Conservation (phyloP, 345 rosid species). For the Zanthoxylum bungeanum region DNA sequence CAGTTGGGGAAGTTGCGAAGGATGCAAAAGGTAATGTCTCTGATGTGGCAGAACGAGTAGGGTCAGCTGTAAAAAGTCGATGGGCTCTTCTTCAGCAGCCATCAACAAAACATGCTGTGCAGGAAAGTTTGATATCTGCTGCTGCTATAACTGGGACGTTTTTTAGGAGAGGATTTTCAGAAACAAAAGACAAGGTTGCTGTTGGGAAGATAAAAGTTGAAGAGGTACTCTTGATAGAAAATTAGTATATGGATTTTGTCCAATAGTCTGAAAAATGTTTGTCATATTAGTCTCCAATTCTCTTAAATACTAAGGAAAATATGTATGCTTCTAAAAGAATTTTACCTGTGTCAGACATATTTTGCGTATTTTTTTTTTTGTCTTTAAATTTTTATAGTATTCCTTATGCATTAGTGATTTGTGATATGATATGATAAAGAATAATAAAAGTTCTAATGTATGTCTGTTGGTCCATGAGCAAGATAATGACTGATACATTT, state of each 20-base stretch:
- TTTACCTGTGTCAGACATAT: too few species aligned
- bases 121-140: slow-evolving; percentile 74
- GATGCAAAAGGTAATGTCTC: slow-evolving; percentile 89
- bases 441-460: too few species aligned
- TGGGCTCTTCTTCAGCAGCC: slow-evolving; percentile 91
- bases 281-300: too few species aligned
- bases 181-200: slow-evolving; percentile 82
- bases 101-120: slow-evolving; percentile 72
- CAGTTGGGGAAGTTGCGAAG: slow-evolving; percentile 82
- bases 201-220: slow-evolving; percentile 91
- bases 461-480: not conserved
- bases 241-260: not conserved
- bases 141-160: slow-evolving; percentile 88
- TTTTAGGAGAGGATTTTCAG: slow-evolving; percentile 79
- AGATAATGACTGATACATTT: slow-evolving; percentile 6
- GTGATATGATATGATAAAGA: not conserved
- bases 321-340: too few species aligned
- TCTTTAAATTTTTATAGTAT: not conserved
- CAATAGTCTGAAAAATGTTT: not conserved
- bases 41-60: slow-evolving; percentile 84
- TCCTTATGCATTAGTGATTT: not conserved
- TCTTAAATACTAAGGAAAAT: not conserved
- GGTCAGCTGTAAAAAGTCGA: slow-evolving; percentile 61
- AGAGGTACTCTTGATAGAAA: slow-evolving; percentile 55
- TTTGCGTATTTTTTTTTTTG: not conserved